Evolutionary conservation across 768 basidiomycete genomes (phyloP), one percentile per base, ranked within the genome.

Genomic region (Termitomyces sp.): DNA sequence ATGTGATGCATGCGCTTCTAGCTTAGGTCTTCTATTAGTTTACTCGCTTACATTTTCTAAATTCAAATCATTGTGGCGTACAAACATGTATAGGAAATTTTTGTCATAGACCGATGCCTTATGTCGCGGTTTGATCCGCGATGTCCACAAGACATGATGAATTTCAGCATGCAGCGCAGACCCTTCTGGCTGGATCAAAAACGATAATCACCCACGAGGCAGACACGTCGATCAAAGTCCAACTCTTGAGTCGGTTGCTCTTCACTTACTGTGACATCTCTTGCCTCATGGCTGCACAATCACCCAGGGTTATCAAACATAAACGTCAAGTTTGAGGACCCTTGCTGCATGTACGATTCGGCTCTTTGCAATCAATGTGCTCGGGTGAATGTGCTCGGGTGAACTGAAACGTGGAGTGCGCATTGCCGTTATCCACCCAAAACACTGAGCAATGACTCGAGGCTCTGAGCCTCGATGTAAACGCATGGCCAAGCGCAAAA

Each of bases 401-500:
- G 36, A 32, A 42, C 14, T 24, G 22, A 48, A 58, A 58, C 52
- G 57, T 47, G 57, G 52, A 26, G 34, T 41, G 39, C 29, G 43
- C 46, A 41, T 48, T 53, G 36, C 34, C 42, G 34, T 20, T 42
- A 48, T 48, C 44, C 31, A 36, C 14, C 44, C 20, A 32, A 46
- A 57, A 34, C 44, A 53, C 42, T 47, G 50, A 26, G 39, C 22
- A 42, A 53, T 53, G 39, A 58, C 26, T 41, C 46, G 46, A 48
- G 39, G 52, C 34, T 58, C 52, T 37, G 37, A 47, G 51, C 57
- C 57, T 58, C 57, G 29, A 26, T 54, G 57, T 22, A 58, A 58
- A 53, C 57, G 18, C 57, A 48, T 58, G 57, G 51, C 46, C 18
- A 4, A 12, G 37, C 39, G 29, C 51, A 58, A 22, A n/a, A 52